Evolutionary conservation across 2,329 filamentous ascomycete genomes (phyloP).

Genomic region (Thelonectria discophora): DNA sequence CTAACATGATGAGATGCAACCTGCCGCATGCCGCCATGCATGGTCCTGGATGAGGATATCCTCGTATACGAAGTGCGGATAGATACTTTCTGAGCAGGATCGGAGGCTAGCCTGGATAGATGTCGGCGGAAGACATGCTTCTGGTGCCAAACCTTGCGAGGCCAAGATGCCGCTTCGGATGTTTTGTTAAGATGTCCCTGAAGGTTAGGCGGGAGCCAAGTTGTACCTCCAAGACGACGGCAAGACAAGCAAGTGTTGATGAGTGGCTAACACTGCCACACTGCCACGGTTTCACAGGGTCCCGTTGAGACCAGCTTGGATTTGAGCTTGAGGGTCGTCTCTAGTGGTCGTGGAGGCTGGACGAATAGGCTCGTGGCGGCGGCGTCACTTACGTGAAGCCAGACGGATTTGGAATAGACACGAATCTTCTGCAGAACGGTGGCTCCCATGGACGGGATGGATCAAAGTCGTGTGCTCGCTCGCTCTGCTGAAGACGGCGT

Average conservation of each 20-base stretch:
- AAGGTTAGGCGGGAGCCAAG: not conserved
- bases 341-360: conserved; percentile 3
- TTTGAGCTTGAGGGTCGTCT: conserved; percentile 1
- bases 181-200: not conserved
- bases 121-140: conserved; percentile 4
- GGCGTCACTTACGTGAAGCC: conserved; percentile 17
- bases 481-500: not conserved
- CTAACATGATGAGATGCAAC: conserved; percentile 16
- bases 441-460: conserved; percentile 25
- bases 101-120: not conserved
- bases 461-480: no score
- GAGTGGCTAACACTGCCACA: not conserved
- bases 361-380: conserved; percentile 20
- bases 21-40: conserved; percentile 1
- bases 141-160: conserved; percentile 14
- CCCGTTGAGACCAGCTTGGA: not conserved
- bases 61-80: not conserved
- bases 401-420: conserved; percentile 37
- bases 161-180: not conserved
- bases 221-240: not conserved
- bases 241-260: not conserved
- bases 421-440: conserved; percentile 24
- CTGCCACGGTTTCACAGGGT: not conserved
- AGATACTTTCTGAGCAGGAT: not conserved
- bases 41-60: not conserved